These are phyloP conservation scores for Aurantiochytrium sp. DNA, from an alignment of 108 stramenopile genomes.

Conservation along the genomic window DNA sequence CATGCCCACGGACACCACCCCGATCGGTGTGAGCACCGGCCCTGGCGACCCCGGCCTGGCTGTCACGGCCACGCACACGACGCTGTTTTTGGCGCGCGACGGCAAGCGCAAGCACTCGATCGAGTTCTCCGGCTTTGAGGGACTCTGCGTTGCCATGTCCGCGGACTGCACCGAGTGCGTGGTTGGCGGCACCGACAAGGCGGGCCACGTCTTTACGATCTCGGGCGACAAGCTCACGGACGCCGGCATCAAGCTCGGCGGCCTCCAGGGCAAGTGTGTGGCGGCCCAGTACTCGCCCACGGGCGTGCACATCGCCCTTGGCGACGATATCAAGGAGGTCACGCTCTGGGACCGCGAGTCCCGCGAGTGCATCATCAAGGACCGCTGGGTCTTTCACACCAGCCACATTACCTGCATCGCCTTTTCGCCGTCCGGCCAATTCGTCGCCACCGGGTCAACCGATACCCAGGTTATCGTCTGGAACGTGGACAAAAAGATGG, in stretches of 20 bases:
- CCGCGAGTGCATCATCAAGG: not conserved
- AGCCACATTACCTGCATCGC: not conserved
- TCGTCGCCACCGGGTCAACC: not conserved
- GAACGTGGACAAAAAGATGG: slow-evolving; percentile 23
- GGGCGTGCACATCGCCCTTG: not conserved
- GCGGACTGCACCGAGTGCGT: not conserved
- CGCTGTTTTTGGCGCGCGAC: not conserved
- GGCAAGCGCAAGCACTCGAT: not conserved
- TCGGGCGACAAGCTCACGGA: not conserved
- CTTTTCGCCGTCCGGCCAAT: not conserved
- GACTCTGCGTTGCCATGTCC: not conserved
- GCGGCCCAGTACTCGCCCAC: not conserved
- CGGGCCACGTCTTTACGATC: not conserved
- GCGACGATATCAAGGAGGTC: slow-evolving; percentile 1
- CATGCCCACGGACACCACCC: not conserved
- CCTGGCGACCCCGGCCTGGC: not conserved
- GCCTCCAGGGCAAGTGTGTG: not conserved
- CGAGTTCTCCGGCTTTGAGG: not conserved
- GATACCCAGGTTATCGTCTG: slow-evolving; percentile 4
- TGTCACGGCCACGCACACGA: not conserved
- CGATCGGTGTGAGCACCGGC: not conserved
- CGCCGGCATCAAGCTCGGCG: not conserved
- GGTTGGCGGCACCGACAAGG: slow-evolving; percentile 8
- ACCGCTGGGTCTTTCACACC: slow-evolving; percentile 16
- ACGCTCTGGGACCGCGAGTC: slow-evolving; percentile 18